These are phyloP conservation scores for Nicotiana obtusifolia DNA, from an alignment of 257 asterid species.

Conservation along the genomic window DNA sequence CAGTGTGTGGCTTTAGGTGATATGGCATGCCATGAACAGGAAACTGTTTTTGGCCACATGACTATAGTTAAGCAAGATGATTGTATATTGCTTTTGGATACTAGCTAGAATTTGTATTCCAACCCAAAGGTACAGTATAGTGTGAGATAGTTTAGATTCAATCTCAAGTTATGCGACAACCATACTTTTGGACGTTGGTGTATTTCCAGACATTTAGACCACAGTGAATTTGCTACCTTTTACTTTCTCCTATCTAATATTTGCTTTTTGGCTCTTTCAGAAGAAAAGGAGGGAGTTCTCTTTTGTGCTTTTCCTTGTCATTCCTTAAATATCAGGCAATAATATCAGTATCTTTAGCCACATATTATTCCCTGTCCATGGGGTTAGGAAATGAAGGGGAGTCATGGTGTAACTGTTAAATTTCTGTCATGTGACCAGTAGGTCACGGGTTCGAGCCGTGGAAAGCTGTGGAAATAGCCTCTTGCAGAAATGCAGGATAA, in stretches of 20 bases:
- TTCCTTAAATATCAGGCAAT: background rate
- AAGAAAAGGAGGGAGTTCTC: background rate
- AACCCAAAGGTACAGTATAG: constrained; percentile 7
- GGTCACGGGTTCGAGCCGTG: no score
- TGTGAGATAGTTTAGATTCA: background rate
- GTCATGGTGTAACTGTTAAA: no score
- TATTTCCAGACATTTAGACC: constrained; percentile 6
- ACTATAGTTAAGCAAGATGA: background rate
- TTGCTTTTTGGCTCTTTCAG: background rate
- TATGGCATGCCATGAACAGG: constrained; percentile 4
- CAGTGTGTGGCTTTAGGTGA: background rate
- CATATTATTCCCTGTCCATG: background rate
- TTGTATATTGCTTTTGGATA: constrained; percentile 7
- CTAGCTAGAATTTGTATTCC: constrained; percentile 6
- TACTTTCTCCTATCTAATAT: constrained; percentile 1
- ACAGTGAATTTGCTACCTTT: background rate
- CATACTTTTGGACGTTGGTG: constrained; percentile 14
- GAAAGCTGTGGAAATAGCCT: no score
- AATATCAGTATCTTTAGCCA: background rate
- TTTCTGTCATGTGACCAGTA: no score
- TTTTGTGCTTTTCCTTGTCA: background rate
- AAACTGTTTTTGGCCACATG: constrained; percentile 5
- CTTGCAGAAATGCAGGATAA: no score
- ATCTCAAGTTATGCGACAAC: background rate
- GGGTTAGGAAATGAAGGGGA: no score